phyloP scores from a whole-genome alignment of 495 filamentous ascomycete genomes.

The Podospora sp. region DNA sequence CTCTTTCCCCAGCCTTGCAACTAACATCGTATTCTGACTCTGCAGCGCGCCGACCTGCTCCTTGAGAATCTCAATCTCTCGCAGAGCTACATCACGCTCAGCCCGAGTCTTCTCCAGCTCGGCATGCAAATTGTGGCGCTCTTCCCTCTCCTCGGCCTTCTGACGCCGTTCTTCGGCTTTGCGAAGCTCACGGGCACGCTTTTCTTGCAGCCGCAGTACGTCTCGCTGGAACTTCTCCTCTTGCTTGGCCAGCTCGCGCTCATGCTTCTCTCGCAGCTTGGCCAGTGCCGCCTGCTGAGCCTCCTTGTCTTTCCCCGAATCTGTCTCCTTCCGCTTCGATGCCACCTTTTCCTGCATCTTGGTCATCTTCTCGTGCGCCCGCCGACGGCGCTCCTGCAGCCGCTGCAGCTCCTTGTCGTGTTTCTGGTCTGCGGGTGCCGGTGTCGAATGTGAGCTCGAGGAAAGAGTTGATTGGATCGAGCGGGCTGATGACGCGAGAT shows the following conservation, averaged over 20 bases:
- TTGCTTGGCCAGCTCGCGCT: conserved; percentile 60
- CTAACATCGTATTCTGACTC: conserved; percentile 63
- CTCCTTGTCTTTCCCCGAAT: conserved; percentile 38
- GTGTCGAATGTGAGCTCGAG: conserved; percentile 14
- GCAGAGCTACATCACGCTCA: conserved; percentile 58
- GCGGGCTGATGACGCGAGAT: conserved; percentile 34
- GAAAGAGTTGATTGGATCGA: conserved; percentile 32
- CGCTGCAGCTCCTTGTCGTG: conserved; percentile 77
- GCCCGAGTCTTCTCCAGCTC: conserved; percentile 57
- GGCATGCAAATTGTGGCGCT: conserved; percentile 47
- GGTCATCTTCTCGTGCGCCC: conserved; percentile 69
- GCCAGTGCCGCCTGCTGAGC: conserved; percentile 42
- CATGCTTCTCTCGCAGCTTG: conserved; percentile 62
- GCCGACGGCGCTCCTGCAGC: conserved; percentile 68
- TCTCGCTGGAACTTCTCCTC: conserved; percentile 67
- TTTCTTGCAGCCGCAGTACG: conserved; percentile 63
- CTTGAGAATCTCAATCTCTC: conserved; percentile 63
- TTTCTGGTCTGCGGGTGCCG: conserved; percentile 33
- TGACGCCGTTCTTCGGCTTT: conserved; percentile 61
- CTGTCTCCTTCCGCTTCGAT: conserved; percentile 42
- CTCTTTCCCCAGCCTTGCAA: conserved; percentile 49
- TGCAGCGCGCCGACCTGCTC: conserved; percentile 67
- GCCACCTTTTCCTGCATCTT: conserved; percentile 52
- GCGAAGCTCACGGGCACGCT: conserved; percentile 60
- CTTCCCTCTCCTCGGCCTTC: conserved; percentile 59